A percentile compares a stretch with the other conserved stretches of the same genome.
Conservation (phyloP, 768 basidiomycete species). For the Termitomyces sp. region DNA sequence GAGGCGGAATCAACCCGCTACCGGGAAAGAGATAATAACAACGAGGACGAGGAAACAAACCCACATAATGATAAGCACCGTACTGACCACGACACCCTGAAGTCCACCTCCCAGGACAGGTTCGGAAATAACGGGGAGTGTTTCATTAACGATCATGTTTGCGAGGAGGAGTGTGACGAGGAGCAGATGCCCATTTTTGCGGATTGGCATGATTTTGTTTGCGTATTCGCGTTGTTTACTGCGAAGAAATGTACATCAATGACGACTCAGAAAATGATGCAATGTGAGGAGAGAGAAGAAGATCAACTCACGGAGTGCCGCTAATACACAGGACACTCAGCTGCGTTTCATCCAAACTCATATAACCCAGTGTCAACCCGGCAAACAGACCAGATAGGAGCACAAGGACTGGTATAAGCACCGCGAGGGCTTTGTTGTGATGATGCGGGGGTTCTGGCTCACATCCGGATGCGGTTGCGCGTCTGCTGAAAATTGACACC, state of each 20-base stretch:
- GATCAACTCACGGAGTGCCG: conserved; percentile 63
- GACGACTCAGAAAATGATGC: too few species aligned
- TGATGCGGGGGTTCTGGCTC: not conserved
- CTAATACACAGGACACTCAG: conserved; percentile 81
- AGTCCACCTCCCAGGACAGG: conserved; percentile 75
- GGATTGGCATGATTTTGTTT: conserved; percentile 80
- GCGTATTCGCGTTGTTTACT: conserved; percentile 80
- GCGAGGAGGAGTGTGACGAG: conserved; percentile 79
- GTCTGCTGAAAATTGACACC: not conserved
- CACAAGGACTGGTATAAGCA: conserved; percentile 81
- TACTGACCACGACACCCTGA: conserved; percentile 74
- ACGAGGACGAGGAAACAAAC: conserved; percentile 22
- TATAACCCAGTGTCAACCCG: conserved; percentile 87
- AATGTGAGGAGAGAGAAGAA: not conserved
- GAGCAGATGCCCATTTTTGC: conserved; percentile 76
- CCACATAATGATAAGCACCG: conserved; percentile 83
- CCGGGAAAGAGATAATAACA: too few species aligned
- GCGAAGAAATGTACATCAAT: not conserved
- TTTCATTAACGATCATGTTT: conserved; percentile 92
- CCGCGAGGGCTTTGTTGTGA: conserved; percentile 33
- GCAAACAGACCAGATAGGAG: conserved; percentile 82
- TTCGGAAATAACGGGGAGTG: conserved; percentile 79
- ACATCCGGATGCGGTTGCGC: too few species aligned
- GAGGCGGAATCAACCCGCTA: not conserved
- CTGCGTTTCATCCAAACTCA: conserved; percentile 91